Evolutionary conservation across 2,329 filamentous ascomycete species (phyloP), one percentile per base, ranked within the genome.

Genomic region (Talaromyces sp.): DNA sequence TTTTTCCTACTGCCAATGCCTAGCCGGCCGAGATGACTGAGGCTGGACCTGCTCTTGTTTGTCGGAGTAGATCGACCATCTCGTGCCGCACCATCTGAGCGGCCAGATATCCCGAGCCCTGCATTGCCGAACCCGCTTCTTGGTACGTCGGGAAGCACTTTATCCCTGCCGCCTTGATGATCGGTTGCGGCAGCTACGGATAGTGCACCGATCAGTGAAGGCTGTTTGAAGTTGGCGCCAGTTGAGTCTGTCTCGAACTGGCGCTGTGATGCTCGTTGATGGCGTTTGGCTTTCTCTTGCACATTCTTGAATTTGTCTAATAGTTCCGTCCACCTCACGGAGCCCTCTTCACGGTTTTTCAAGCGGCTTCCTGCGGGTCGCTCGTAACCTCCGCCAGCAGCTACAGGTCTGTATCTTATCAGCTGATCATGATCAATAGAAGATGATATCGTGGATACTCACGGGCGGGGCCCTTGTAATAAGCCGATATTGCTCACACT

Each of bases 401-500:
- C 39, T n/a, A 57, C 64, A 13, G 63, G 50, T 37, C 67, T 69
- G 22, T 45, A 50, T 16, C 14, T 33, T 27, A 27, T 60, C 43
- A 66, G 64, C 35, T 54, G 10, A 43, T 14, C 22, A 4, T 50
- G 39, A 35, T n/a, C 60, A 43, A 35, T 16, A 31, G 3, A 35
- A 24, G 11, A 5, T 24, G 19, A 22, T 16, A 24, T 11, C 33
- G 35, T 39, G 4, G 14, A 64, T 41, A 88, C 89, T 80, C 89
- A 95, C 91, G 86, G 85, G 85, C 91, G 83, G 37, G 87, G 90
- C 68, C 89, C 89, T 75, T 98, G 94, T 67, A 99, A 82, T 77
- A 97, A 96, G 50, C 94, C 95, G 75, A 99, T 98, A 61, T 95
- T 93, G 81, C 92, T 96, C 70, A 99, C 95, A 78, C 92, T 97